Conservation (phyloP, 345 rosid species). For the Eucalyptus polybractea region DNA sequence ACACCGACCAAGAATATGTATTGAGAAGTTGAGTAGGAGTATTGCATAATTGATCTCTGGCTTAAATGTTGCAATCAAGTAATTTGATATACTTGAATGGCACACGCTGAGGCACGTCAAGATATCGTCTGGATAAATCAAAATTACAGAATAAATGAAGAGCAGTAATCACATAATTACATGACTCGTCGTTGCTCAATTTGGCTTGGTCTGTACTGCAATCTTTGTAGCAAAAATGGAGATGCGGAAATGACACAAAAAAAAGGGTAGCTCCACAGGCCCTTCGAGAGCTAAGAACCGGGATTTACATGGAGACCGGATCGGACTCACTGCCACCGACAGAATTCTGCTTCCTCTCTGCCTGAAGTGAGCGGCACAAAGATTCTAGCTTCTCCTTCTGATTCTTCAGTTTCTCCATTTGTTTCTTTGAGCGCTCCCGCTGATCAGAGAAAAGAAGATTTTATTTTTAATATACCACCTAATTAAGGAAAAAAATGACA, state of each 20-base stretch:
- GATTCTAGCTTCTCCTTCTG: slow-evolving; percentile 92
- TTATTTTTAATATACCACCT: neutral
- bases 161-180: neutral
- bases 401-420: slow-evolving; percentile 74
- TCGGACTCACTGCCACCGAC: slow-evolving; percentile 10
- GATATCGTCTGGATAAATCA: neutral
- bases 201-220: neutral
- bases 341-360: slow-evolving; percentile 61
- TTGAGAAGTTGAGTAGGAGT: neutral
- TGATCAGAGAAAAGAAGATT: slow-evolving; percentile 10
- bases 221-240: neutral
- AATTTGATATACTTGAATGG: neutral
- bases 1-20: neutral
- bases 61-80: neutral
- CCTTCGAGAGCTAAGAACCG: neutral
- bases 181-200: neutral
- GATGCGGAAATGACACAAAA: neutral
- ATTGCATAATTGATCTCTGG: neutral
- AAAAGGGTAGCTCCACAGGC: neutral
- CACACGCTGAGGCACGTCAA: neutral
- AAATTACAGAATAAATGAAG: neutral
- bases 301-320: neutral
- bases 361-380: slow-evolving; percentile 85
- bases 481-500: neutral
- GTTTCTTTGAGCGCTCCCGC: slow-evolving; percentile 75